These are phyloP conservation scores for Carex parvula DNA, from an alignment of 176 grass and related monocot species.

Conservation along the genomic window DNA sequence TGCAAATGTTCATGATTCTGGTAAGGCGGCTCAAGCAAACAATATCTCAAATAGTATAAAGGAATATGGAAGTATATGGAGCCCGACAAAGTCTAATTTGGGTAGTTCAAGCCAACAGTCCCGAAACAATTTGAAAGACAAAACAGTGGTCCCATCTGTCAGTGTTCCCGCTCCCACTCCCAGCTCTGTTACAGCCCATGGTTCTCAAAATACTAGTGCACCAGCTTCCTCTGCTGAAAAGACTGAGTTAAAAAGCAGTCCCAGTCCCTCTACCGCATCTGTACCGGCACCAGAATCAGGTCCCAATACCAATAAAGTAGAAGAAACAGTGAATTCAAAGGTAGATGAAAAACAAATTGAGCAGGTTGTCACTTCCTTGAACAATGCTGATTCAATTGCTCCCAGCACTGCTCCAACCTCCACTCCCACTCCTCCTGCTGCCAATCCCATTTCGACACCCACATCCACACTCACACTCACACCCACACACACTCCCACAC, in stretches of 20 bases:
- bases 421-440: background rate
- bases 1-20: conserved; percentile 36
- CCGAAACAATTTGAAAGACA: conserved; percentile 38
- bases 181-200: background rate
- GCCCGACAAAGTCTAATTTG: conserved; percentile 35
- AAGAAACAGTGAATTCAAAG: conserved; percentile 8
- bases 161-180: conserved; percentile 26
- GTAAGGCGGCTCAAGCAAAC: conserved; percentile 27
- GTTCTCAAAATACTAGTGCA: background rate
- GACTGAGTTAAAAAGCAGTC: conserved; percentile 21
- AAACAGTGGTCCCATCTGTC: conserved; percentile 26
- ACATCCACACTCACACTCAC: background rate
- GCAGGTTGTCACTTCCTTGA: background rate
- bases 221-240: background rate
- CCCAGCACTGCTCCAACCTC: background rate
- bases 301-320: background rate
- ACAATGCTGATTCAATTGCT: conserved; percentile 4
- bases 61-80: conserved; percentile 54
- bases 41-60: conserved; percentile 27
- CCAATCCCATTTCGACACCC: background rate
- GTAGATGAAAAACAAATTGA: conserved; percentile 9
- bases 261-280: conserved; percentile 22
- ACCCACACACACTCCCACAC: background rate
- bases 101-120: conserved; percentile 38
- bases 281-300: background rate